Base-by-base conservation (phyloP, 1,284 basidiomycete genomes). In the Amylostereum chailletii region DNA sequence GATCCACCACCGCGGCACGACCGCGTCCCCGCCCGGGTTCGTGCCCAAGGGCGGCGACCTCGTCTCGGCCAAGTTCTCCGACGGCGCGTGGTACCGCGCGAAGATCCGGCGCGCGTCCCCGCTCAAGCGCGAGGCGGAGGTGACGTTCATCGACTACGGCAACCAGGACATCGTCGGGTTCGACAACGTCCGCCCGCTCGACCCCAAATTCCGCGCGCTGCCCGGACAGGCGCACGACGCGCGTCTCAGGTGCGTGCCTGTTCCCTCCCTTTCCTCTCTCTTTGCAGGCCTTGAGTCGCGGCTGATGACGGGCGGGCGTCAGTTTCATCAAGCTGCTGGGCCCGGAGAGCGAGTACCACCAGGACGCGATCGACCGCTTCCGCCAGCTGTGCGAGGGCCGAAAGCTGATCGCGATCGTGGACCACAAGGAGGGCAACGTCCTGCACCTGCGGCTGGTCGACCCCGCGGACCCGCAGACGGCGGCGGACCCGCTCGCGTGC, bases 1-100 rank as follows among this genome's bases (percentile, higher is more conserved):
- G 2, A 63, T 88, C 37, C 82, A 93, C 65, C 90, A 96, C 67
- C 42, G 42, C 42, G 79, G 81, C 46, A 79, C 79, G 37, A 73
- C 82, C 19, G 66, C 78, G 3, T 62, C 77, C 4, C 72, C 86
- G 0, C 58, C 82, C 31, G 77, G 76, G 46, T 94, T 92, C 62
- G 69, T 73, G 3, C 94, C 93, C 2, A 83, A 79, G 61, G 79
- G 76, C 19, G 94, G 94, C 31, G 94, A 97, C 53, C 74, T 96
- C 27, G 90, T 98, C 19, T 91, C 91, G 27, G 94, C 87, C 6
- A 89, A 88, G 63, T 91, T 90, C 66, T 88, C 85, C 26, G 93
- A 96, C 65, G 86, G 90, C 29, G 77, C 85, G 52, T 97, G 94
- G 94, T 97, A 96, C 67, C 87, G 94, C 50, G 94, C 94, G 40